Conservation (phyloP, 768 basidiomycete genomes). For the Rhodosporidiobolus sp. region DNA sequence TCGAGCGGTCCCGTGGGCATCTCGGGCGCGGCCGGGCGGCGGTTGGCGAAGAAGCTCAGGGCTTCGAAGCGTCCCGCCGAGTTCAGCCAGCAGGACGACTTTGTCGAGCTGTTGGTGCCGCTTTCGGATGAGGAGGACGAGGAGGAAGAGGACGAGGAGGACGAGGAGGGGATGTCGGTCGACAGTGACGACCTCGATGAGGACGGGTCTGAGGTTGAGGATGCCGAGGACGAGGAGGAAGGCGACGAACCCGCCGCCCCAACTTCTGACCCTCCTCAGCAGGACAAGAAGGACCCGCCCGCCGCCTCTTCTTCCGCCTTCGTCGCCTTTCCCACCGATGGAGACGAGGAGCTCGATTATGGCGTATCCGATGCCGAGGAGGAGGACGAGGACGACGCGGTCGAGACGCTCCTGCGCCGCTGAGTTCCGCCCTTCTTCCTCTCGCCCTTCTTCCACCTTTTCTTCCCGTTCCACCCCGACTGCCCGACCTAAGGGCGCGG, state of each 20-base stretch:
- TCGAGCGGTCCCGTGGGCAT: constrained; percentile 21
- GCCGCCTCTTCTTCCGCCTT: not conserved
- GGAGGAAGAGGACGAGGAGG: constrained; percentile 2
- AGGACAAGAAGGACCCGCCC: not conserved
- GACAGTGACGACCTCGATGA: constrained; percentile 27
- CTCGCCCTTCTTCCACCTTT: not conserved
- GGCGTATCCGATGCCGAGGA: not conserved
- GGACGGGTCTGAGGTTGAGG: too few relatives aligned
- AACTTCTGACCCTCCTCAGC: not conserved
- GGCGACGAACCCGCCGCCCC: not conserved
- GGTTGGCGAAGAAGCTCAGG: not conserved
- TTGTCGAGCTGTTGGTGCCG: constrained; percentile 26
- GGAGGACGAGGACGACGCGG: constrained; percentile 20
- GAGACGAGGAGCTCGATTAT: constrained; percentile 18
- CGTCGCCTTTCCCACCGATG: not conserved
- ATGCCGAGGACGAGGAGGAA: not conserved
- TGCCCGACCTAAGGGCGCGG: too few relatives aligned
- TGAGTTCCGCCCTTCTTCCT: not conserved
- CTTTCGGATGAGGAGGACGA: constrained; percentile 24
- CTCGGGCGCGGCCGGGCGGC: constrained; percentile 37
- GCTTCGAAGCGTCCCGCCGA: not conserved
- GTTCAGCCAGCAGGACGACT: constrained; percentile 37
- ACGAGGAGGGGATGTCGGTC: constrained; percentile 27
- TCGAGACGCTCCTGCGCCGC: constrained; percentile 8
- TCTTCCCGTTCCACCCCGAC: not conserved